Conservation (phyloP, 169 alveolate genomes). For the Eimeria sp. region DNA sequence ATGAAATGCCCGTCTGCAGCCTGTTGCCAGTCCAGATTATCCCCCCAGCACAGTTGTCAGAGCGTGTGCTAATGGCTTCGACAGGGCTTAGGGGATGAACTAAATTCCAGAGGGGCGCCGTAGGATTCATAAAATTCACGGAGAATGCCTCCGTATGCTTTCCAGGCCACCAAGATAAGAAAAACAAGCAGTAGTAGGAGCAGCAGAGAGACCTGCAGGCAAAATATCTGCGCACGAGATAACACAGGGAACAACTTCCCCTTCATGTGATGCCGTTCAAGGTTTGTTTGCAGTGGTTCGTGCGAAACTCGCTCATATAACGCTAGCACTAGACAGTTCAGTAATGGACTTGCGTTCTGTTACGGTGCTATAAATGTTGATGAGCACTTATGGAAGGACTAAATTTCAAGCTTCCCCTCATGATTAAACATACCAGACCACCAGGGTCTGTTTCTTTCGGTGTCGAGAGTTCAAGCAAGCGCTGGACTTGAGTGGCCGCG, state of each 20-base stretch:
- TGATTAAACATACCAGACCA: conserved; percentile 33
- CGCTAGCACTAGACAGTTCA: conserved; percentile 6
- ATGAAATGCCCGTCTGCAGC: not conserved
- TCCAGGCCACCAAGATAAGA: conserved; percentile 65
- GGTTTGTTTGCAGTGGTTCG: not conserved
- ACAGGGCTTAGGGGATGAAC: not conserved
- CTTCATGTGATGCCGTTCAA: not conserved
- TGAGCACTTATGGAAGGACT: not conserved
- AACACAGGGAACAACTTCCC: not conserved
- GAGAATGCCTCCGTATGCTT: conserved; percentile 59
- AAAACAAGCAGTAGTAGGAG: conserved; percentile 47
- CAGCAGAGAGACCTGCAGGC: conserved; percentile 66
- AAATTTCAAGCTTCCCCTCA: not conserved
- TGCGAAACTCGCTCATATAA: not conserved
- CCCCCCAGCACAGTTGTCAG: not conserved
- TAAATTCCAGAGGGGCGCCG: conserved; percentile 67
- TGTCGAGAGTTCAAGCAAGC: conserved; percentile 73
- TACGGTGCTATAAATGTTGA: not conserved
- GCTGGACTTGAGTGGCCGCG: conserved; percentile 74
- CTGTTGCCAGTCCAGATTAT: not conserved
- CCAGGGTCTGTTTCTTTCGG: conserved; percentile 75
- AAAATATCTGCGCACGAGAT: conserved; percentile 48
- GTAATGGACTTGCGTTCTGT: not conserved
- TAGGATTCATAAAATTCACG: conserved; percentile 59
- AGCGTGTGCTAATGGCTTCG: not conserved